phyloP scores from a whole-genome alignment of 768 basidiomycete genomes.

The Amanita jacksonii region DNA sequence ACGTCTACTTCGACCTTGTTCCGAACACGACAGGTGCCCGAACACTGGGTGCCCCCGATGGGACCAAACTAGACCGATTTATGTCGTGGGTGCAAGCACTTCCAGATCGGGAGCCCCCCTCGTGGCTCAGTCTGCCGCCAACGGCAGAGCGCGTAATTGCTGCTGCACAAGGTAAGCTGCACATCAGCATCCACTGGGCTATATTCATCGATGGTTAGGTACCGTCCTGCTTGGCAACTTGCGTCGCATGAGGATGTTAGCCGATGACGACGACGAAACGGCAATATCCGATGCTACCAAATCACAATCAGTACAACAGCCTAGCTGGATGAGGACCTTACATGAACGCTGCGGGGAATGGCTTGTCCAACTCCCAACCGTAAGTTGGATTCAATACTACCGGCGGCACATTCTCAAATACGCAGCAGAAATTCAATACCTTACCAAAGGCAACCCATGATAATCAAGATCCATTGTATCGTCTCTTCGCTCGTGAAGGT shows the following conservation, averaged over 20 bases:
- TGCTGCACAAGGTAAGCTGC: slow-evolving; percentile 66
- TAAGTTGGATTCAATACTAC: slow-evolving; percentile 24
- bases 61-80: slow-evolving; percentile 89
- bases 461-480: slow-evolving; percentile 76
- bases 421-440: slow-evolving; percentile 48
- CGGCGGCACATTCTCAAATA: not conserved
- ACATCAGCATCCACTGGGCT: not conserved
- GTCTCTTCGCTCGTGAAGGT: slow-evolving; percentile 86
- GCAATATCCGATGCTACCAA: slow-evolving; percentile 45
- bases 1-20: slow-evolving; percentile 87
- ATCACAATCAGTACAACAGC: slow-evolving; percentile 62
- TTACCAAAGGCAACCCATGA: slow-evolving; percentile 58
- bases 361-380: slow-evolving; percentile 67
- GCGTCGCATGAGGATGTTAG: slow-evolving; percentile 85
- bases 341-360: slow-evolving; percentile 79
- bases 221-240: slow-evolving; percentile 78
- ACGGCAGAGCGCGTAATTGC: slow-evolving; percentile 92
- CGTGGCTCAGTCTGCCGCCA: slow-evolving; percentile 89
- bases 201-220: slow-evolving; percentile 35
- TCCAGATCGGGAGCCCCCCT: slow-evolving; percentile 89
- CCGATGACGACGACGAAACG: slow-evolving; percentile 75
- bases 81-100: slow-evolving; percentile 80
- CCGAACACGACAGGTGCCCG: slow-evolving; percentile 48
- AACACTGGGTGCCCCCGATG: slow-evolving; percentile 72
- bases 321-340: slow-evolving; percentile 90